A percentile compares a stretch with the other conserved stretches of the same genome.
Conservation (phyloP, 2,329 filamentous ascomycete species). For the Ilyonectria robusta region DNA sequence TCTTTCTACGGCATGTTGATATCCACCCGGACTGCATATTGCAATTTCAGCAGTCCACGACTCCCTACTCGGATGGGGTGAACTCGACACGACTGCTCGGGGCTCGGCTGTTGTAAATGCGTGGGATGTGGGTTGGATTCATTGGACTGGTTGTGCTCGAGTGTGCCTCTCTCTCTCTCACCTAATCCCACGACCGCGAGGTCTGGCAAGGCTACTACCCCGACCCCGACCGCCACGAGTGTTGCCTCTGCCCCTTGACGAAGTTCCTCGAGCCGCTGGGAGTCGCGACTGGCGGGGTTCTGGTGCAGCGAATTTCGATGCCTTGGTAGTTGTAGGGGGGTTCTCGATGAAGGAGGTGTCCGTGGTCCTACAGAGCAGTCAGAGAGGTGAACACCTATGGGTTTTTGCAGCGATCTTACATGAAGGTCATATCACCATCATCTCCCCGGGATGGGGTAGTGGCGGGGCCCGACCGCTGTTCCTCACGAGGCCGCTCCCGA, state of each 20-base stretch:
- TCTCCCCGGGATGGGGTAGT: slow-evolving; percentile 51
- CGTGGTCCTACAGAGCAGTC: slow-evolving; percentile 75
- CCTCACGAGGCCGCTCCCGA: slow-evolving; percentile 72
- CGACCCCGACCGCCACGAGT: slow-evolving; percentile 53
- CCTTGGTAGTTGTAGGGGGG: slow-evolving; percentile 71
- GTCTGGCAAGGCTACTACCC: slow-evolving; percentile 61
- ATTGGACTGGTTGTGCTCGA: neutral
- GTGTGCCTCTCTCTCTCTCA: slow-evolving; percentile 49
- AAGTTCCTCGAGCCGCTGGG: slow-evolving; percentile 60
- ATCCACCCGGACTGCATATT: neutral
- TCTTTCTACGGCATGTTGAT: slow-evolving; percentile 21
- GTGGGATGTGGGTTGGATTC: neutral
- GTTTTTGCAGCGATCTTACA: slow-evolving; percentile 66
- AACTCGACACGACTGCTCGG: neutral
- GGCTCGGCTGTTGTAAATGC: neutral
- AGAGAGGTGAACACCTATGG: slow-evolving; percentile 27
- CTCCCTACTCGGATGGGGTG: neutral
- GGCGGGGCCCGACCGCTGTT: slow-evolving; percentile 52
- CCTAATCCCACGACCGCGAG: slow-evolving; percentile 62
- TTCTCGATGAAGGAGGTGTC: slow-evolving; percentile 94
- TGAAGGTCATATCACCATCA: slow-evolving; percentile 85
- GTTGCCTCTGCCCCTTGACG: slow-evolving; percentile 49
- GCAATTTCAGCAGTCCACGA: neutral
- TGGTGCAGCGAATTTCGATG: slow-evolving; percentile 62
- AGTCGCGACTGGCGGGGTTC: slow-evolving; percentile 63